These are phyloP conservation scores for Spinacia oleracea DNA, from an alignment of 179 eudicot genomes.

Conservation along the genomic window DNA sequence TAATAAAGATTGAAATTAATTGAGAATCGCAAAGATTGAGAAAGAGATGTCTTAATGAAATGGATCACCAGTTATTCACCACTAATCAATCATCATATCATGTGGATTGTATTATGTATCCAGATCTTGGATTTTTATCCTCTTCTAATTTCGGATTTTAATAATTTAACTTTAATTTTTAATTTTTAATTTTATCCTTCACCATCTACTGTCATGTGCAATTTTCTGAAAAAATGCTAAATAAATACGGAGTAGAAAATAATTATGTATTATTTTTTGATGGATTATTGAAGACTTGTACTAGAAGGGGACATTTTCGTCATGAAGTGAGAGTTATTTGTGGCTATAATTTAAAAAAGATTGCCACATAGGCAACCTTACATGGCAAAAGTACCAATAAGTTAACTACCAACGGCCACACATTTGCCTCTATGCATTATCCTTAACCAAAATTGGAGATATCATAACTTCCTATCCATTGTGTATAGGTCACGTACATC, in stretches of 20 bases:
- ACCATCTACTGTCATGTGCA: not conserved
- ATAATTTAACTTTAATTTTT: no score
- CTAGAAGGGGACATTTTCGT: not conserved
- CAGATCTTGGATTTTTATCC: not conserved
- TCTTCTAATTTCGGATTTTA: not conserved
- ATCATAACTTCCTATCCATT: no score
- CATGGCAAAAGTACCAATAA: constrained; percentile 4
- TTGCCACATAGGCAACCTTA: constrained; percentile 2
- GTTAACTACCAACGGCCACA: not conserved
- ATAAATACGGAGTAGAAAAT: not conserved
- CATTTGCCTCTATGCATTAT: not conserved
- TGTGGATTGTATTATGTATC: not conserved
- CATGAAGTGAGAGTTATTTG: not conserved
- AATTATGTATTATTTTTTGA: not conserved
- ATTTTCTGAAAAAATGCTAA: not conserved
- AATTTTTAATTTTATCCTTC: not conserved
- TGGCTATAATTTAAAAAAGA: not conserved
- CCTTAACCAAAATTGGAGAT: not conserved
- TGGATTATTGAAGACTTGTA: no score
- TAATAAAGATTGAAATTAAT: not conserved
- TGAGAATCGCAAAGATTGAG: not conserved
- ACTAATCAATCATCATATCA: not conserved
- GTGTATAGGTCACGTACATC: no score
- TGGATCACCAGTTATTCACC: no score
- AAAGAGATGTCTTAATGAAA: not conserved